These are phyloP conservation scores for Pythium aquatile DNA, from an alignment of 352 stramenopile genomes.

Conservation along the genomic window DNA sequence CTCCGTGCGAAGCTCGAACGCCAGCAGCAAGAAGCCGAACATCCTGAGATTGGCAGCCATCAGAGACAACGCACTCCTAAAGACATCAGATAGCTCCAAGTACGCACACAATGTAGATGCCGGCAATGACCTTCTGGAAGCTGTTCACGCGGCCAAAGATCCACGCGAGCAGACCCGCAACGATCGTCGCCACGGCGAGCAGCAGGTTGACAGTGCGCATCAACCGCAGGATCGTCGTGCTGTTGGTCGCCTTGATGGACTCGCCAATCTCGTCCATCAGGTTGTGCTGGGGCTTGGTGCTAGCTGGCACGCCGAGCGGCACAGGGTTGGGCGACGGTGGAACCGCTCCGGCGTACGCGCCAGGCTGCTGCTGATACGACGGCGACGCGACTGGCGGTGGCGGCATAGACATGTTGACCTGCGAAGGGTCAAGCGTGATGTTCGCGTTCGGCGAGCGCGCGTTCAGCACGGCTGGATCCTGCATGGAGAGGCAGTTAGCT, in stretches of 20 bases:
- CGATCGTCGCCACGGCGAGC: constrained; percentile 68
- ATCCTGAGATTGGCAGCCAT: constrained; percentile 35
- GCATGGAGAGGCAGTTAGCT: not conserved
- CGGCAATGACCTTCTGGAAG: constrained; percentile 81
- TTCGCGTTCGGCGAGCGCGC: constrained; percentile 19
- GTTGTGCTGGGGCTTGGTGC: constrained; percentile 41
- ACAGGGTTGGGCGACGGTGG: constrained; percentile 17
- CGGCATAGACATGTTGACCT: constrained; percentile 35
- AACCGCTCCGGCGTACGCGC: constrained; percentile 13
- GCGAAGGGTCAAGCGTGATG: constrained; percentile 18
- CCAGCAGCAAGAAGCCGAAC: constrained; percentile 75
- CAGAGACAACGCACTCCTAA: not conserved
- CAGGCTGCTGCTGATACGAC: constrained; percentile 36
- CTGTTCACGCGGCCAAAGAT: constrained; percentile 73
- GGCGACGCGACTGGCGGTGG: constrained; percentile 38
- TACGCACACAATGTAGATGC: constrained; percentile 87
- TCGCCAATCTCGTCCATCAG: constrained; percentile 84
- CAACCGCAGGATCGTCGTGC: constrained; percentile 72
- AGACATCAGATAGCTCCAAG: not conserved
- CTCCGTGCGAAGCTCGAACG: constrained; percentile 83
- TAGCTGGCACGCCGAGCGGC: constrained; percentile 21
- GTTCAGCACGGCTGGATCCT: constrained; percentile 31
- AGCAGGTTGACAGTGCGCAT: constrained; percentile 81
- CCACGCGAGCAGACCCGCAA: constrained; percentile 72
- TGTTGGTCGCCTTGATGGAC: constrained; percentile 84